These are phyloP conservation scores for Vitis rupestris DNA, from an alignment of 164 flowering plant species.

Conservation along the genomic window DNA sequence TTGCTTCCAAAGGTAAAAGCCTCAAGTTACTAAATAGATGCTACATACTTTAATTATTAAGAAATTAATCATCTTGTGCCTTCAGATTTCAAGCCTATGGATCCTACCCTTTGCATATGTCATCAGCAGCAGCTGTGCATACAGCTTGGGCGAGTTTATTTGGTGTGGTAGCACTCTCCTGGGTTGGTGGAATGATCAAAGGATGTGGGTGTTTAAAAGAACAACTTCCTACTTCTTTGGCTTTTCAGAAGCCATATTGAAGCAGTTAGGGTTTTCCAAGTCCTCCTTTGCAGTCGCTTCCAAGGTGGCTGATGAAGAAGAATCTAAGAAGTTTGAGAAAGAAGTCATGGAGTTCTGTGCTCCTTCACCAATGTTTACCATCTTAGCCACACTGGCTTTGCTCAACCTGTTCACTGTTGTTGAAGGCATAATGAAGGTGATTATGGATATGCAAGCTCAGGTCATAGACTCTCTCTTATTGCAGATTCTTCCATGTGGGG, in stretches of 20 bases:
- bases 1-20: conserved; percentile 26
- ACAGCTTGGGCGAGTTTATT: conserved; percentile 32
- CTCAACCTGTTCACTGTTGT: conserved; percentile 20
- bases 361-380: conserved; percentile 34
- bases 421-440: conserved; percentile 15
- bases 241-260: conserved; percentile 17
- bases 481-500: conserved; percentile 19
- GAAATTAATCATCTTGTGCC: neutral
- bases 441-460: conserved; percentile 2
- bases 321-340: conserved; percentile 23
- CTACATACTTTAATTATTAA: neutral
- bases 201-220: conserved; percentile 24
- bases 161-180: conserved; percentile 26
- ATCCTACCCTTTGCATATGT: conserved; percentile 43
- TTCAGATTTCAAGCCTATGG: conserved; percentile 55
- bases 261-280: conserved; percentile 20
- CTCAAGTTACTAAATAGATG: neutral
- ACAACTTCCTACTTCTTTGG: conserved; percentile 28
- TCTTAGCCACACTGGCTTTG: conserved; percentile 24
- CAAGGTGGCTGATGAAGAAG: conserved; percentile 31
- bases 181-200: conserved; percentile 31
- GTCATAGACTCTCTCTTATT: conserved; percentile 14
- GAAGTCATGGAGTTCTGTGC: conserved; percentile 38
- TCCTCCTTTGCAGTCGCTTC: conserved; percentile 24
- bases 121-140: conserved; percentile 16